Evolutionary conservation across 305 asterid species (phyloP).

Genomic region (Salvia sclarea): DNA sequence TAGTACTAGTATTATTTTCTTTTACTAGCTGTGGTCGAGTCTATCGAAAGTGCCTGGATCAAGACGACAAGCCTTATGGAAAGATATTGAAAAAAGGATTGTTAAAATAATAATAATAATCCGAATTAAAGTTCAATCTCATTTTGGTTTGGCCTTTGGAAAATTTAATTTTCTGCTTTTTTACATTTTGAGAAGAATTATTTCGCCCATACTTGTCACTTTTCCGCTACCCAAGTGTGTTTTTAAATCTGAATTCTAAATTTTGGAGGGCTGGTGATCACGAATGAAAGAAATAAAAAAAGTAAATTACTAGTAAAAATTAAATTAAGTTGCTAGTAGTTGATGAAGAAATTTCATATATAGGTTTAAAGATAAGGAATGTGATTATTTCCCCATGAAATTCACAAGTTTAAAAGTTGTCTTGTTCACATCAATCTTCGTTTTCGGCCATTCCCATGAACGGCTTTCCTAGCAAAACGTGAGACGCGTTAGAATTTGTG

Average conservation of each 20-base stretch:
- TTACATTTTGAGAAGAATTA: slow-evolving; percentile 20
- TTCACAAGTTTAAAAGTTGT: no score
- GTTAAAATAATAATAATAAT: slow-evolving; percentile 23
- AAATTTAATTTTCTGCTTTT: slow-evolving; percentile 20
- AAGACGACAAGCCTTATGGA: slow-evolving; percentile 35
- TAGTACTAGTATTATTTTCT: neutral
- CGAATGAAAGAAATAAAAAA: no score
- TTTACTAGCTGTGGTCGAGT: neutral
- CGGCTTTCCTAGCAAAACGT: no score
- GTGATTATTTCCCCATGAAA: no score
- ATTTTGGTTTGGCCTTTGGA: slow-evolving; percentile 28
- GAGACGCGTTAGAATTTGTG: no score
- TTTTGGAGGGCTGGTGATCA: no score
- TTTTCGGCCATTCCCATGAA: no score
- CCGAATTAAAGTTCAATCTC: slow-evolving; percentile 35
- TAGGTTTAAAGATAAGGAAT: no score
- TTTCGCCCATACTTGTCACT: slow-evolving; percentile 11
- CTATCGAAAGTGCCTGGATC: slow-evolving; percentile 28
- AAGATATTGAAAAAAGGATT: slow-evolving; percentile 34
- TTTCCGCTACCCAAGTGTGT: slow-evolving; percentile 14
- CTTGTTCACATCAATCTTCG: no score
- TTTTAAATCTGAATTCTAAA: neutral
- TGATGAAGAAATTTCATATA: no score
- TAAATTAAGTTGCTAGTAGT: no score
- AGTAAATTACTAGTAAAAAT: no score